Percentiles rank a stretch among this genome's conserved stretches.
phyloP scores from a whole-genome alignment of 139 green algal species.

The Chlorella sp. region DNA sequence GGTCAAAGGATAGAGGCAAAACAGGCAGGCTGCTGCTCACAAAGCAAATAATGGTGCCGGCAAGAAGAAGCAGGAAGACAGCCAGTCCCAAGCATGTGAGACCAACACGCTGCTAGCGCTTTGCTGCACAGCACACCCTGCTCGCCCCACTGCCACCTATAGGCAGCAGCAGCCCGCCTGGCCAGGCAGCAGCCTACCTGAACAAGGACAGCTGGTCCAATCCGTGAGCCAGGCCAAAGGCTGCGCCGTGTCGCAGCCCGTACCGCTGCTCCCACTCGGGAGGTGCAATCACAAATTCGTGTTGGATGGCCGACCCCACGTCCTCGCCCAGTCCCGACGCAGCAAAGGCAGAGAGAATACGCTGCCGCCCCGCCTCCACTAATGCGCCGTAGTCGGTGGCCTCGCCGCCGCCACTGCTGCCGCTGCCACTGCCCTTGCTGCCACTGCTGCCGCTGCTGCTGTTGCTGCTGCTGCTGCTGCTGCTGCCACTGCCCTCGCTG shows the following conservation, averaged over 20 bases:
- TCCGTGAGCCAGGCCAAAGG: conserved; percentile 86
- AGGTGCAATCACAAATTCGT: conserved; percentile 74
- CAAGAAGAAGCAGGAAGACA: no score
- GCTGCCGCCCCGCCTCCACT: conserved; percentile 63
- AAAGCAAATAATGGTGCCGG: no score
- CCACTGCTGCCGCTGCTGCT: neutral
- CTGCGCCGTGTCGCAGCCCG: conserved; percentile 80
- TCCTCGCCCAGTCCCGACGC: conserved; percentile 65
- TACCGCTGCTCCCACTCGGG: conserved; percentile 56
- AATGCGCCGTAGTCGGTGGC: conserved; percentile 58
- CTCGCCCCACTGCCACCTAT: neutral
- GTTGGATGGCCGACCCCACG: conserved; percentile 56
- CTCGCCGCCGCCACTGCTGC: no score
- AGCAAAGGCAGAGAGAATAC: conserved; percentile 56
- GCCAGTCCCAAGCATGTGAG: no score
- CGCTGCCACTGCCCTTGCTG: neutral
- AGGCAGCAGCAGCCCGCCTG: neutral
- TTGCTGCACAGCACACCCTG: neutral
- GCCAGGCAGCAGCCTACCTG: conserved; percentile 33
- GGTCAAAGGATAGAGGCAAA: neutral
- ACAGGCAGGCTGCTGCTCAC: neutral
- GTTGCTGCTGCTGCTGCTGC: neutral
- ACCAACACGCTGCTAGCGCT: neutral
- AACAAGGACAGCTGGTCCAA: conserved; percentile 85
- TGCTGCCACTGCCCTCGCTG: neutral